phyloP scores from a whole-genome alignment of 23 red algal species.

The Gracilaria vermiculophylla region DNA sequence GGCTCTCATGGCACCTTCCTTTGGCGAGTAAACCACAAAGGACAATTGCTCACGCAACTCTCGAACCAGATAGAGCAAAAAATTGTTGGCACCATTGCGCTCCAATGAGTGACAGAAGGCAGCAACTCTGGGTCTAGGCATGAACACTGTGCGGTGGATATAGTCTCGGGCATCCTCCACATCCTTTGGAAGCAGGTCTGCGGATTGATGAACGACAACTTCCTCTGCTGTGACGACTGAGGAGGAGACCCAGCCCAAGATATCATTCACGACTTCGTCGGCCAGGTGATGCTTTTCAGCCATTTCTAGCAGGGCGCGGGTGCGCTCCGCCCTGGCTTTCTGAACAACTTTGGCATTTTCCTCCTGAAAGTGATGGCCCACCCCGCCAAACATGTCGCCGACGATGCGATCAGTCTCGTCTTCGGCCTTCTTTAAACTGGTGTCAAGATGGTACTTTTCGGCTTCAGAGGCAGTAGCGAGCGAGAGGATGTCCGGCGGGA shows the following conservation, averaged over 20 bases:
- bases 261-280: conserved; percentile 69
- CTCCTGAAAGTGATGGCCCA: conserved; percentile 52
- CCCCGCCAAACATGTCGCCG: conserved; percentile 86
- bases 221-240: conserved; percentile 60
- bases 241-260: conserved; percentile 61
- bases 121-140: conserved; percentile 69
- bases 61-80: conserved; percentile 85
- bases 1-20: conserved; percentile 95
- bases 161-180: conserved; percentile 37
- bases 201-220: conserved; percentile 14
- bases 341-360: conserved; percentile 50
- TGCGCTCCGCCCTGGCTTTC: conserved; percentile 70
- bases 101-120: conserved; percentile 97
- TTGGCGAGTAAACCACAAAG: conserved; percentile 82
- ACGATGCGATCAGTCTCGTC: conserved; percentile 77
- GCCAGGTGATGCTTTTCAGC: conserved; percentile 62
- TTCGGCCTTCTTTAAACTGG: conserved; percentile 73
- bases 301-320: conserved; percentile 68
- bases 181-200: conserved; percentile 39
- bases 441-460: conserved; percentile 79
- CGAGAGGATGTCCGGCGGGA: conserved; percentile 17
- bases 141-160: conserved; percentile 30
- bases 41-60: conserved; percentile 83
- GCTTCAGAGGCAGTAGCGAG: conserved; percentile 50
- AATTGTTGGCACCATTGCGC: conserved; percentile 97